These are phyloP conservation scores for Tetrapyrgos nigripes DNA, from an alignment of 1,284 basidiomycete species.

Conservation along the genomic window DNA sequence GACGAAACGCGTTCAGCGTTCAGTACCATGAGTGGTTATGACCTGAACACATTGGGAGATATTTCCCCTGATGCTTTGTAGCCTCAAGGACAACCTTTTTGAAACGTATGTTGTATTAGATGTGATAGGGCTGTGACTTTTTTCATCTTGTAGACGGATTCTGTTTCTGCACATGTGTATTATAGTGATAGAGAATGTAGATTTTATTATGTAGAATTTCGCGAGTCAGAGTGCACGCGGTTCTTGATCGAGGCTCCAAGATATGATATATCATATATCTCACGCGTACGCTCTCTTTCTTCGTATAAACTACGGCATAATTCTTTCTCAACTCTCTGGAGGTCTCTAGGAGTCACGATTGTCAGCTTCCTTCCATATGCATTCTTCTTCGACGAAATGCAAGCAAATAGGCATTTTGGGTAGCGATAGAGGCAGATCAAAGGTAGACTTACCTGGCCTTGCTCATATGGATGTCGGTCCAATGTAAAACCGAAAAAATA, in stretches of 20 bases:
- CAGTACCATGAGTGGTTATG: slow-evolving; percentile 65
- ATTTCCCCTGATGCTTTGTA: slow-evolving; percentile 81
- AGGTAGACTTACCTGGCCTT: too few relatives aligned
- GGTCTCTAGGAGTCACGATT: background rate
- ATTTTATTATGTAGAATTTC: too few relatives aligned
- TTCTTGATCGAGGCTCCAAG: too few relatives aligned
- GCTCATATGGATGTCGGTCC: too few relatives aligned
- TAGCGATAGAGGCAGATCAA: too few relatives aligned
- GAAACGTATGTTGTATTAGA: background rate
- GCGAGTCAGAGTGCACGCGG: too few relatives aligned
- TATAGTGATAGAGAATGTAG: too few relatives aligned
- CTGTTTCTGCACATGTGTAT: background rate
- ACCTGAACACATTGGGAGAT: slow-evolving; percentile 72
- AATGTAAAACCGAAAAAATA: too few relatives aligned
- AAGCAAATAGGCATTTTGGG: too few relatives aligned
- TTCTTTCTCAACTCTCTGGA: too few relatives aligned
- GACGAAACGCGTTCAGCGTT: slow-evolving; percentile 67
- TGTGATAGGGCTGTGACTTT: background rate
- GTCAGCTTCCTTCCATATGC: too few relatives aligned
- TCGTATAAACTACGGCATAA: slow-evolving; percentile 3
- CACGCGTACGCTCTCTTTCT: background rate
- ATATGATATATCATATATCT: background rate
- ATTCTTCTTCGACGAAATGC: too few relatives aligned
- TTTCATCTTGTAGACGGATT: background rate
- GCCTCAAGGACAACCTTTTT: slow-evolving; percentile 6